Conservation (phyloP, 2,329 filamentous ascomycete species). For the Neofusicoccum ribis region DNA sequence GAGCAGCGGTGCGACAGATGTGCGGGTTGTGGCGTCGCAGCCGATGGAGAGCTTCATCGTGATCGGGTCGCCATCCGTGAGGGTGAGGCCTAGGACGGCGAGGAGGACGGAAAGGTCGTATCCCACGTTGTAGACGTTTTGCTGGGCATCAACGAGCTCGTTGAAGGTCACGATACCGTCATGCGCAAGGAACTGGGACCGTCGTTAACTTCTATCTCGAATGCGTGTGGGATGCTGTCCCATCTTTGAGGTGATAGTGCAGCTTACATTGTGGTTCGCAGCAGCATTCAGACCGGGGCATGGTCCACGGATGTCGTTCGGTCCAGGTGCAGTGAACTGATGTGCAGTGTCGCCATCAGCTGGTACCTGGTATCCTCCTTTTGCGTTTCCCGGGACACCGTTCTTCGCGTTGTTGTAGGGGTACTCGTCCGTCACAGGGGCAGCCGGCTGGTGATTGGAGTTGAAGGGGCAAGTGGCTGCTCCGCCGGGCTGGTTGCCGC, state of each 20-base stretch:
- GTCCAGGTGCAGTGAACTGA: slow-evolving; percentile 37
- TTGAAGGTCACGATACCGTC: slow-evolving; percentile 46
- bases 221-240: not conserved
- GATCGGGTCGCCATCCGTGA: slow-evolving; percentile 43
- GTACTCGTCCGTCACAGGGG: slow-evolving; percentile 35
- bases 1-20: slow-evolving; percentile 35
- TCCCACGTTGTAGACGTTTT: slow-evolving; percentile 49
- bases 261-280: slow-evolving; percentile 40
- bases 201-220: not conserved
- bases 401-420: slow-evolving; percentile 48
- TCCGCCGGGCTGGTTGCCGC: slow-evolving; percentile 25
- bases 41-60: slow-evolving; percentile 47
- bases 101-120: slow-evolving; percentile 44
- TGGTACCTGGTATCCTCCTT: slow-evolving; percentile 48
- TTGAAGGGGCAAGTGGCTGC: slow-evolving; percentile 41
- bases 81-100: slow-evolving; percentile 41
- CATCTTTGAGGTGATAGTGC: not conserved
- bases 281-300: slow-evolving; percentile 47
- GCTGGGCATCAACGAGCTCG: slow-evolving; percentile 48
- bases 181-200: slow-evolving; percentile 39
- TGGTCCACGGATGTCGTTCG: slow-evolving; percentile 43
- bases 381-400: slow-evolving; percentile 42
- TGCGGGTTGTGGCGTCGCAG: slow-evolving; percentile 47
- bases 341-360: slow-evolving; percentile 42
- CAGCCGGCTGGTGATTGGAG: slow-evolving; percentile 39